phyloP scores from a whole-genome alignment of 1,284 basidiomycete genomes.

The Boletellus sp. region DNA sequence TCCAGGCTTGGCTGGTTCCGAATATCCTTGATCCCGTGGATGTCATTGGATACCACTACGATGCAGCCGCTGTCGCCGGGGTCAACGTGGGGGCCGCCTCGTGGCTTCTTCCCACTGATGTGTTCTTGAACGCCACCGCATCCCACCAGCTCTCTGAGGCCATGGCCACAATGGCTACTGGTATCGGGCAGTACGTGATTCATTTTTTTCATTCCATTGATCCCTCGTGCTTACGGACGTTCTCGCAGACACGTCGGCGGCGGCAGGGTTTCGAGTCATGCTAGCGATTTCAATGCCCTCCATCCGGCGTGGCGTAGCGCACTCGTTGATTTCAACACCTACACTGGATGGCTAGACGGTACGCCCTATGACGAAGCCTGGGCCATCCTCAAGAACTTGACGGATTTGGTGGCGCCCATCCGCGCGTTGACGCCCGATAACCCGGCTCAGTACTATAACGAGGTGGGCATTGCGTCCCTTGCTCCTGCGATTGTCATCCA shows the following conservation, averaged over 20 bases:
- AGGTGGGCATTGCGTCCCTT: slow-evolving; percentile 26
- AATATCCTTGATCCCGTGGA: not conserved
- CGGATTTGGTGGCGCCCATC: slow-evolving; percentile 25
- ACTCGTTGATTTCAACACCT: too few species aligned
- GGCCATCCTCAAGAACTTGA: slow-evolving; percentile 19
- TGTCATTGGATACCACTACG: not conserved
- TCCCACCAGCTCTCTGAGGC: not conserved
- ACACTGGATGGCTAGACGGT: too few species aligned
- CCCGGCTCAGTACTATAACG: slow-evolving; percentile 39
- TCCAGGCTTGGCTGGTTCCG: not conserved
- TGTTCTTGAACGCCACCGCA: not conserved
- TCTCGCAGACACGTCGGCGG: not conserved
- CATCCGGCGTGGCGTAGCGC: too few species aligned
- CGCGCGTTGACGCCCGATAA: slow-evolving; percentile 12
- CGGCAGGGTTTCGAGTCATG: too few species aligned
- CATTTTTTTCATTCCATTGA: not conserved
- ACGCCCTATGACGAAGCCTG: too few species aligned
- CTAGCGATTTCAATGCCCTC: too few species aligned
- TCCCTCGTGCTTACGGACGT: not conserved
- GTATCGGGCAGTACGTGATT: not conserved
- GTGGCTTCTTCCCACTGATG: not conserved
- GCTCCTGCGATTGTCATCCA: not conserved
- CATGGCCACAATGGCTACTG: not conserved
- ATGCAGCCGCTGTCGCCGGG: not conserved
- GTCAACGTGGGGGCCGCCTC: not conserved